Conservation (phyloP, 805 yeast species). For the Candida ulmi region DNA sequence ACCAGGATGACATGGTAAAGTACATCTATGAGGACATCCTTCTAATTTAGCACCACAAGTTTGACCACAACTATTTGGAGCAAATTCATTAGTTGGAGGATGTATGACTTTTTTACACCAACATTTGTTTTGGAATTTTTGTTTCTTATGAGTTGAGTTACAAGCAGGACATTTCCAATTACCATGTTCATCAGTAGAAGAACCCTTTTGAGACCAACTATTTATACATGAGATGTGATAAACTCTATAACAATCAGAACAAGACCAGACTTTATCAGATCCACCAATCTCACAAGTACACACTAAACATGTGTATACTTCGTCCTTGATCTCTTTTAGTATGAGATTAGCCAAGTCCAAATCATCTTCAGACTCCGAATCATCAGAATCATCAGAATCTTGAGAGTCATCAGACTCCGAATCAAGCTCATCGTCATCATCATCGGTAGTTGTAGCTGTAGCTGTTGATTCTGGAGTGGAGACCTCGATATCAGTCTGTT, state of each 20-base stretch:
- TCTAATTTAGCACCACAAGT: slow-evolving; percentile 56
- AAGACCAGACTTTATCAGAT: slow-evolving; percentile 69
- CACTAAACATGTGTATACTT: slow-evolving; percentile 77
- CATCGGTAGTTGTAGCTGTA: too few species aligned
- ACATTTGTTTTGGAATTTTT: slow-evolving; percentile 60
- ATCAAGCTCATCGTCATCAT: slow-evolving; percentile 3
- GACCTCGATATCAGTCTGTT: background rate
- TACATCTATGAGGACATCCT: slow-evolving; percentile 68
- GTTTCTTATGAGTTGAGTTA: slow-evolving; percentile 40
- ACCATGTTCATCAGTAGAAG: slow-evolving; percentile 52
- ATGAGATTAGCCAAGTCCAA: slow-evolving; percentile 31
- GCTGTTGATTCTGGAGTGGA: background rate
- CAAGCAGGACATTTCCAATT: slow-evolving; percentile 89
- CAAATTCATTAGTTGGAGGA: slow-evolving; percentile 51
- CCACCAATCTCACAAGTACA: slow-evolving; percentile 80
- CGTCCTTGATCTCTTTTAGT: slow-evolving; percentile 53
- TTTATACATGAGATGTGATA: slow-evolving; percentile 81
- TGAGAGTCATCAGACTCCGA: slow-evolving; percentile 5
- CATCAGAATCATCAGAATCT: too few species aligned
- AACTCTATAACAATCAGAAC: slow-evolving; percentile 71
- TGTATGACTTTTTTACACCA: slow-evolving; percentile 84
- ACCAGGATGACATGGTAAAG: slow-evolving; percentile 81
- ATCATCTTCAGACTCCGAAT: slow-evolving; percentile 16
- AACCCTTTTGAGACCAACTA: slow-evolving; percentile 81
- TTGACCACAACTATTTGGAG: slow-evolving; percentile 88